Evolutionary conservation across 192 early-diverging fungal species (phyloP), one percentile per base, ranked within the genome.

Genomic region (Umbelopsis sp.): DNA sequence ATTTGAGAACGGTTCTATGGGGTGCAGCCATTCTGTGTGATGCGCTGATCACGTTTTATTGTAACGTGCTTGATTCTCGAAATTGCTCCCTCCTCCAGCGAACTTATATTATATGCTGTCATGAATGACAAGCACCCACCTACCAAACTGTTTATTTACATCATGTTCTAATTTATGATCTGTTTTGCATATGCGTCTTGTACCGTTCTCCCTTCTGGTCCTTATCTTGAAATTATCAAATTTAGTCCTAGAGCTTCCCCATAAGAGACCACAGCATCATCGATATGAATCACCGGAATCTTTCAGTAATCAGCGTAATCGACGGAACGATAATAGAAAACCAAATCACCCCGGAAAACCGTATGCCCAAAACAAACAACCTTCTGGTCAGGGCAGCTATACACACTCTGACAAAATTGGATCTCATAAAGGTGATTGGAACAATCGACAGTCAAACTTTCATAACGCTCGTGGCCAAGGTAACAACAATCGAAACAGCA

Each of bases 161-260:
- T n/a, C 47, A 21, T 49, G 47, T 49, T 49, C 47, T 12, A 49
- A 49, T 49, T 21, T 21, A 49, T 49, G 47, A 49, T 49, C n/a
- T 49, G 47, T 16, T 49, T n/a, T 47, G 45, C 45, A 47, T 47
- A 47, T 47, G 10, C 47, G 2, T 49, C 47, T 21, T 49, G 0
- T 49, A 1, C 17, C 5, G 10, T 49, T n/a, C n/a, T 49, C 20
- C n/a, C 17, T 49, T 9, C 20, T 17, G 47, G 4, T 21, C 16
- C 16, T 49, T 9, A 41, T 41, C 38, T 26, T 62, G 31, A 62
- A 34, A 62, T 54, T 34, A 29, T 34, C 31, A 20, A 20, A 17
- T 62, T 62, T 32, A 62, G 56, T 62, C 56, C 56, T 62, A 34
- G 56, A 62, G 34, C 16, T 26, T 34, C 34, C 25, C n/a, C 56